These are phyloP conservation scores for Suhomyces atakaporum DNA, from an alignment of 1,139 yeast genomes.

Conservation along the genomic window DNA sequence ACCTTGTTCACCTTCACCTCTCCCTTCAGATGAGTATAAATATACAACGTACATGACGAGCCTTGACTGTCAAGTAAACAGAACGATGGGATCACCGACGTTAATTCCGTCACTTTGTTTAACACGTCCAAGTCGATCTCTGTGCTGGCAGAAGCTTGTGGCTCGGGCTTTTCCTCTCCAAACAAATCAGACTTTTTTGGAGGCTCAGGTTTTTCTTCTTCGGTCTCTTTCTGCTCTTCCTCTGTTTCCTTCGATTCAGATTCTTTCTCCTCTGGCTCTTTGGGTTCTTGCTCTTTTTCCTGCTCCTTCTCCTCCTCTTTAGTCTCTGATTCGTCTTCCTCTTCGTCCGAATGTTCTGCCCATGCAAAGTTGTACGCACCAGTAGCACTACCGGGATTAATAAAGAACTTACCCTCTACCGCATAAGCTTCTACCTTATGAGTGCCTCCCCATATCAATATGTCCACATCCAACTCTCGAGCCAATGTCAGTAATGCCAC, in stretches of 20 bases:
- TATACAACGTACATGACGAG: slow-evolving; percentile 73
- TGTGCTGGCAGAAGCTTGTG: slow-evolving; percentile 6
- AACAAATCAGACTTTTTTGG: slow-evolving; percentile 1
- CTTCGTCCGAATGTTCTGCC: slow-evolving; percentile 52
- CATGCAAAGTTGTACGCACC: slow-evolving; percentile 72
- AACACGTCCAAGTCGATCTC: slow-evolving; percentile 21
- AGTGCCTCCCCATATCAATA: slow-evolving; percentile 95
- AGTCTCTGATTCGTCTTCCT: slow-evolving; percentile 25
- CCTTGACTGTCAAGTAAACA: slow-evolving; percentile 85
- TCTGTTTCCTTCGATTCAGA: slow-evolving; percentile 19
- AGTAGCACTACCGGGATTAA: slow-evolving; percentile 95
- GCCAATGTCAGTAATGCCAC: slow-evolving; percentile 80
- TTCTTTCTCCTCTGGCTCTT: slow-evolving; percentile 24
- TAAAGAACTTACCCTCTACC: slow-evolving; percentile 86
- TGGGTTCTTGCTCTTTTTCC: slow-evolving; percentile 16
- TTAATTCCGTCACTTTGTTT: slow-evolving; percentile 19
- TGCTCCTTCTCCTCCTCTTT: slow-evolving; percentile 23
- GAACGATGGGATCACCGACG: slow-evolving; percentile 71
- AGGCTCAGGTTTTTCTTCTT: slow-evolving; percentile 9
- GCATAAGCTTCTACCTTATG: slow-evolving; percentile 93
- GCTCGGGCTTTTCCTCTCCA: slow-evolving; percentile 16
- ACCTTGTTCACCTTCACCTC: slow-evolving; percentile 93
- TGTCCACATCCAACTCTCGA: slow-evolving; percentile 88
- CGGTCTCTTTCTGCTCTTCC: slow-evolving; percentile 7
- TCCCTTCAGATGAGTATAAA: slow-evolving; percentile 76